These are phyloP conservation scores for Sporothrix inflata DNA, from an alignment of 2,329 filamentous ascomycete species.

Conservation along the genomic window DNA sequence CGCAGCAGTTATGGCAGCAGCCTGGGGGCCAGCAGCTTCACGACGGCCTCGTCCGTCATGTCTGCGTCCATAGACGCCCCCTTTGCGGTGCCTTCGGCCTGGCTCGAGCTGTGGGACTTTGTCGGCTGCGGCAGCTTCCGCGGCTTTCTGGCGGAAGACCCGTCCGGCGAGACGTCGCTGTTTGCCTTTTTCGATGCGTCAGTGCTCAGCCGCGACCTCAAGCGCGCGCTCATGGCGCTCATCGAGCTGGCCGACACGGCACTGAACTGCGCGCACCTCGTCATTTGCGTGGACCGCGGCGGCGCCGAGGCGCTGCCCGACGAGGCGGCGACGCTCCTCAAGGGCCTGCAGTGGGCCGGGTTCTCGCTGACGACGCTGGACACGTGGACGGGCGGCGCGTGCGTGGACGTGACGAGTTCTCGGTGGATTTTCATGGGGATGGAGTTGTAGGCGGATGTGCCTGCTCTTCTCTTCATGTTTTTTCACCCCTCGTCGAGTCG, in stretches of 20 bases:
- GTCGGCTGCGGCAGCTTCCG: slow-evolving; percentile 81
- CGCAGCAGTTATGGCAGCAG: not conserved
- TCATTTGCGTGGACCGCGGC: slow-evolving; percentile 76
- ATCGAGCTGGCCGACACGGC: slow-evolving; percentile 83
- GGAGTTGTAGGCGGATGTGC: slow-evolving; percentile 64
- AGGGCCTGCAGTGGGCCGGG: slow-evolving; percentile 90
- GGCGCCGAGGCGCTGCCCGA: slow-evolving; percentile 55
- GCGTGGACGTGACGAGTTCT: slow-evolving; percentile 59
- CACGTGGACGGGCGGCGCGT: slow-evolving; percentile 65
- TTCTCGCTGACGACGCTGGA: slow-evolving; percentile 83
- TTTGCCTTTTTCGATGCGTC: slow-evolving; percentile 75
- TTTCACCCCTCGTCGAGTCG: not conserved
- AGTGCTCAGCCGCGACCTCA: slow-evolving; percentile 75
- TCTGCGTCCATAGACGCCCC: too few relatives aligned
- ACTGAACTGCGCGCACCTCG: slow-evolving; percentile 75
- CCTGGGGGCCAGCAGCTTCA: not conserved
- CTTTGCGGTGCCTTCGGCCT: slow-evolving; percentile 50
- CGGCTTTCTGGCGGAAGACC: slow-evolving; percentile 75
- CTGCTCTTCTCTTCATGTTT: not conserved
- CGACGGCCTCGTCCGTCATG: not conserved
- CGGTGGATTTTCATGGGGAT: slow-evolving; percentile 87
- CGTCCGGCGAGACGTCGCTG: slow-evolving; percentile 64
- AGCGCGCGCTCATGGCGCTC: slow-evolving; percentile 88
- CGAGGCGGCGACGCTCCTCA: slow-evolving; percentile 69
- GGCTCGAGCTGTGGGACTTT: slow-evolving; percentile 85